A percentile compares a stretch with the other conserved stretches of the same genome.
These are phyloP conservation scores for Primulina eburnea DNA, from an alignment of 257 asterid species.

Conservation along the genomic window DNA sequence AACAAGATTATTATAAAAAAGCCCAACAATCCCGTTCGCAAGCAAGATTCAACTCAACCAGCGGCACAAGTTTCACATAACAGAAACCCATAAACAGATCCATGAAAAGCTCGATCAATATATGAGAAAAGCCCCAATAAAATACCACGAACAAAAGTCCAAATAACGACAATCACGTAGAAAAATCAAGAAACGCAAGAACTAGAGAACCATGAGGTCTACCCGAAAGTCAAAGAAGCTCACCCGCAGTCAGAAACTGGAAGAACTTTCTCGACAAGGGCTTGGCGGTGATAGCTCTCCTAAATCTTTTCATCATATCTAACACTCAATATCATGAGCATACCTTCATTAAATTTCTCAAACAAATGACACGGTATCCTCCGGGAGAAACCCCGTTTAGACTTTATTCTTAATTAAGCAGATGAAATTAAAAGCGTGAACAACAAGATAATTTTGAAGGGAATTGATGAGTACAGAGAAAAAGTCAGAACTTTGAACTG, in stretches of 20 bases:
- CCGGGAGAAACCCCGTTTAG: slow-evolving; percentile 31
- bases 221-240: slow-evolving; percentile 28
- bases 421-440: slow-evolving; percentile 25
- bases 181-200: not conserved
- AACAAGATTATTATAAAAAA: too few species aligned
- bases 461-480: slow-evolving; percentile 13
- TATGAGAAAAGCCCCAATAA: slow-evolving; percentile 19
- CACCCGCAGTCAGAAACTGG: slow-evolving; percentile 35
- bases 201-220: not conserved
- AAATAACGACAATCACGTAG: slow-evolving; percentile 9
- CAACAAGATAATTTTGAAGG: slow-evolving; percentile 19
- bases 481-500: slow-evolving; percentile 20
- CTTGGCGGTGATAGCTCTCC: slow-evolving; percentile 32
- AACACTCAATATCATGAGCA: slow-evolving; percentile 9
- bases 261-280: slow-evolving; percentile 38
- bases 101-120: not conserved
- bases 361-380: slow-evolving; percentile 12
- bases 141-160: slow-evolving; percentile 7
- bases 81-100: slow-evolving; percentile 24
- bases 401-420: not conserved
- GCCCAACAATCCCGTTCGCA: too few species aligned
- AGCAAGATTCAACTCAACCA: not conserved
- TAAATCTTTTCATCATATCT: slow-evolving; percentile 21
- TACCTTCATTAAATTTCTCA: not conserved
- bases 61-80: not conserved